phyloP scores from a whole-genome alignment of 164 flowering plant genomes.

The Vitis labrusca region DNA sequence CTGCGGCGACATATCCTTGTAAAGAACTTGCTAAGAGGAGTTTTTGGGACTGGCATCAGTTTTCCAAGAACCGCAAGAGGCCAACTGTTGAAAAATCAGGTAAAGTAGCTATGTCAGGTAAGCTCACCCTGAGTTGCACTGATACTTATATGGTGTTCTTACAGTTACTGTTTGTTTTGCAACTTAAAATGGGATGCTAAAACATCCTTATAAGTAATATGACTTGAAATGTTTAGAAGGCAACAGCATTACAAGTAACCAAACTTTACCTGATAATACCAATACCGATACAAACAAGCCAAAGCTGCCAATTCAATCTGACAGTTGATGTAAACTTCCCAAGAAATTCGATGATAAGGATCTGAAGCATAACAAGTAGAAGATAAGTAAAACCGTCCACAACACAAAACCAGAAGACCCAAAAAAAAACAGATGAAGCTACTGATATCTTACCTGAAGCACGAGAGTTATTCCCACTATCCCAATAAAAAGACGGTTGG shows the following conservation, averaged over 20 bases:
- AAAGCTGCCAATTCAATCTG: slow-evolving; percentile 61
- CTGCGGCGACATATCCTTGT: slow-evolving; percentile 5
- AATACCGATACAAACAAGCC: slow-evolving; percentile 69
- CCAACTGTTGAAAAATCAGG: slow-evolving; percentile 51
- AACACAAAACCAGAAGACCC: not conserved
- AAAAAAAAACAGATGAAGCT: not conserved
- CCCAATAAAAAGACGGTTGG: slow-evolving; percentile 72
- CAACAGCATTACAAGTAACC: too few species aligned
- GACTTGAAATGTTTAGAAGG: not conserved
- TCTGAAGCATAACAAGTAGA: slow-evolving; percentile 31
- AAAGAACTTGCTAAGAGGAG: slow-evolving; percentile 41
- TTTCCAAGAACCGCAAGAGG: slow-evolving; percentile 84
- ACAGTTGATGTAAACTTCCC: slow-evolving; percentile 77
- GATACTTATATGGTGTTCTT: too few species aligned
- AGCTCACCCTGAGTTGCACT: not conserved
- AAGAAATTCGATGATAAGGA: slow-evolving; percentile 68
- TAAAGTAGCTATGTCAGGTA: too few species aligned
- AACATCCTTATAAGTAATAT: not conserved
- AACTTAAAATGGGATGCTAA: not conserved
- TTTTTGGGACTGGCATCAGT: slow-evolving; percentile 80
- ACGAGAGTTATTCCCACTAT: slow-evolving; percentile 62
- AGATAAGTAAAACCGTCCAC: not conserved
- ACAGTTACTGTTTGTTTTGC: not conserved
- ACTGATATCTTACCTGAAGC: slow-evolving; percentile 63
- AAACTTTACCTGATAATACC: slow-evolving; percentile 61